A percentile compares a stretch with the other conserved stretches of the same genome.
Evolutionary conservation across 2,329 filamentous ascomycete genomes (phyloP).

Genomic region (Thielaviopsis populi): DNA sequence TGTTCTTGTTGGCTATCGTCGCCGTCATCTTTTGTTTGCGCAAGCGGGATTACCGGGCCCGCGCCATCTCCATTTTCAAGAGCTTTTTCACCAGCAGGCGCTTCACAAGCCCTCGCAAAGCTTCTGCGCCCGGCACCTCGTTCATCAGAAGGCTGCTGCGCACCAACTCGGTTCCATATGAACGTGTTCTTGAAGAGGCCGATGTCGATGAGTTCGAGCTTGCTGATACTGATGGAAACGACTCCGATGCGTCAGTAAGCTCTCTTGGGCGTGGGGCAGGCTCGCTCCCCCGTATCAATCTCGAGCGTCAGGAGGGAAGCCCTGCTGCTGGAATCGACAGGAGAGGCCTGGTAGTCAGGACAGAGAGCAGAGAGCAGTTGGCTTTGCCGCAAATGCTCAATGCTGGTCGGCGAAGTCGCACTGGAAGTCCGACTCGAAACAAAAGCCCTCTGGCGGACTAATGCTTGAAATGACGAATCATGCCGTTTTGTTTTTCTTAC

Average conservation of each 20-base stretch:
- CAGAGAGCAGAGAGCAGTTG: constrained; percentile 72
- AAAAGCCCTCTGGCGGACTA: constrained; percentile 14
- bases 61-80: constrained; percentile 21
- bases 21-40: constrained; percentile 59
- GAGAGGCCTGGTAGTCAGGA: constrained; percentile 62
- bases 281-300: constrained; percentile 1
- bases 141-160: constrained; percentile 52
- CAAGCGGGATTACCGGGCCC: constrained; percentile 55
- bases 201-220: constrained; percentile 65
- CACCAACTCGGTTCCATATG: constrained; percentile 46
- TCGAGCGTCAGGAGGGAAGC: constrained; percentile 4
- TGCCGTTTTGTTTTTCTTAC: constrained; percentile 8
- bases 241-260: constrained; percentile 29
- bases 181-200: constrained; percentile 74
- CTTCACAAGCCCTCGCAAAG: constrained; percentile 29
- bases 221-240: constrained; percentile 47
- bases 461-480: neutral
- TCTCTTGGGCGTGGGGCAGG: constrained; percentile 23
- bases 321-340: constrained; percentile 38
- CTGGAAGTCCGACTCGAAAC: constrained; percentile 37
- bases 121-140: constrained; percentile 21
- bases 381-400: constrained; percentile 41
- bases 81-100: constrained; percentile 28
- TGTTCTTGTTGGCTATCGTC: constrained; percentile 61
- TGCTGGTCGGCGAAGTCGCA: constrained; percentile 42